These are phyloP conservation scores for Rhizophora apiculata DNA, from an alignment of 345 rosid genomes.

Conservation along the genomic window DNA sequence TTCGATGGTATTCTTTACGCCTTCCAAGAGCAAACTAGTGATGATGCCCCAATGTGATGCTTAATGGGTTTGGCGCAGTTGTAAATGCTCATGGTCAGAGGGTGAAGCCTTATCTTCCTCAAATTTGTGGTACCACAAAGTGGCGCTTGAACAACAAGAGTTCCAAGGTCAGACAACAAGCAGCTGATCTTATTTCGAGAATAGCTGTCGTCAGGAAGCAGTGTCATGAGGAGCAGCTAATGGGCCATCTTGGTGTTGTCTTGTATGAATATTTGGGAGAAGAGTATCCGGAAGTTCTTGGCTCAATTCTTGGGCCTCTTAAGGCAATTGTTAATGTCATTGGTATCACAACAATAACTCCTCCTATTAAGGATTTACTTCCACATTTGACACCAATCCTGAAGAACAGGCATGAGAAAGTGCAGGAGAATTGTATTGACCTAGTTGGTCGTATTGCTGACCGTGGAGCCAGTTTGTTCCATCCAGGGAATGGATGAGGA, in stretches of 20 bases:
- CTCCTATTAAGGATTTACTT: conserved; percentile 97
- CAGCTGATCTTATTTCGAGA: conserved; percentile 95
- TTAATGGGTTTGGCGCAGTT: conserved; percentile 96
- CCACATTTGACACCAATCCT: conserved; percentile 93
- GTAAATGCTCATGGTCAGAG: conserved; percentile 95
- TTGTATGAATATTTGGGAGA: conserved; percentile 95
- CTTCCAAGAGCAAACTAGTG: conserved; percentile 97
- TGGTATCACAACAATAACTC: conserved; percentile 99
- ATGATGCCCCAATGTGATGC: conserved; percentile 98
- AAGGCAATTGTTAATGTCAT: conserved; percentile 98
- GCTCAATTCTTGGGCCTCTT: conserved; percentile 95
- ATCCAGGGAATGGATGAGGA: conserved; percentile 99
- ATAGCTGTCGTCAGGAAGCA: conserved; percentile 98
- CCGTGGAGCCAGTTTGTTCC: conserved; percentile 99
- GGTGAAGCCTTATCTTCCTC: conserved; percentile 99
- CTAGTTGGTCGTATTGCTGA: conserved; percentile 99
- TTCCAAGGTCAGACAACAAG: conserved; percentile 98
- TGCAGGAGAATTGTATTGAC: conserved; percentile 97
- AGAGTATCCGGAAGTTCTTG: conserved; percentile 97
- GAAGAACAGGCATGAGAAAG: conserved; percentile 99
- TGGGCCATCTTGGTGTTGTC: conserved; percentile 99
- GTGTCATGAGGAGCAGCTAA: conserved; percentile 94
- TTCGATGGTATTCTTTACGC: conserved; percentile 97
- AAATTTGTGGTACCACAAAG: conserved; percentile 98
- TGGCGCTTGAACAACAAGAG: conserved; percentile 99